Conservation (phyloP, 2,329 filamentous ascomycete species). For the Phaeosphaeria sp. region DNA sequence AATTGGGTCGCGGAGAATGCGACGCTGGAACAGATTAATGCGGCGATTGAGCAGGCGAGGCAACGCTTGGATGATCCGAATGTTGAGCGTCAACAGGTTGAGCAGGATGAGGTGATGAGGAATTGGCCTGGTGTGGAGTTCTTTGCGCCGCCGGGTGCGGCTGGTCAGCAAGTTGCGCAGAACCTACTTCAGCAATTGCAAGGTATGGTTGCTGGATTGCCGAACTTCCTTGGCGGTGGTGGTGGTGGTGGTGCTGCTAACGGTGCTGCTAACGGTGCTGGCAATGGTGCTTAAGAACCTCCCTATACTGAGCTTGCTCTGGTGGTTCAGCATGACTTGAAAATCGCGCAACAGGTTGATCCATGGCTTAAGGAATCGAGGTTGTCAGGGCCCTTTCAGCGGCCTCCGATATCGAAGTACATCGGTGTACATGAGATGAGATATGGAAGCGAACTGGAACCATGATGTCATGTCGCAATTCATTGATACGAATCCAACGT, state of each 20-base stretch:
- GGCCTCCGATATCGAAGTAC: not conserved
- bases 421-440: not conserved
- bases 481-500: not conserved
- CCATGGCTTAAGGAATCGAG: too few species aligned
- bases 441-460: not conserved
- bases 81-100: too few species aligned
- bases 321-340: not conserved
- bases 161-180: too few species aligned
- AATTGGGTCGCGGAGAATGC: conserved; percentile 12
- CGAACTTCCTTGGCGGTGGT: too few species aligned
- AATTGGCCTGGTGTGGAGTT: too few species aligned
- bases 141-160: too few species aligned
- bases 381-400: not conserved
- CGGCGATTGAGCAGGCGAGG: not conserved
- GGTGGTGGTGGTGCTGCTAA: too few species aligned
- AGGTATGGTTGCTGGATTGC: too few species aligned
- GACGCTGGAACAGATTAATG: not conserved
- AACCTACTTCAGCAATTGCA: too few species aligned
- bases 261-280: too few species aligned
- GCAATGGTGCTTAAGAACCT: too few species aligned
- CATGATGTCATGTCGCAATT: not conserved
- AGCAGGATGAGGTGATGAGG: too few species aligned
- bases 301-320: not conserved
- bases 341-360: not conserved
- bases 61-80: not conserved